Percentiles rank a stretch among this genome's conserved stretches.
phyloP scores from a whole-genome alignment of 1,284 basidiomycete genomes.

The Leccinum pallidistipes region DNA sequence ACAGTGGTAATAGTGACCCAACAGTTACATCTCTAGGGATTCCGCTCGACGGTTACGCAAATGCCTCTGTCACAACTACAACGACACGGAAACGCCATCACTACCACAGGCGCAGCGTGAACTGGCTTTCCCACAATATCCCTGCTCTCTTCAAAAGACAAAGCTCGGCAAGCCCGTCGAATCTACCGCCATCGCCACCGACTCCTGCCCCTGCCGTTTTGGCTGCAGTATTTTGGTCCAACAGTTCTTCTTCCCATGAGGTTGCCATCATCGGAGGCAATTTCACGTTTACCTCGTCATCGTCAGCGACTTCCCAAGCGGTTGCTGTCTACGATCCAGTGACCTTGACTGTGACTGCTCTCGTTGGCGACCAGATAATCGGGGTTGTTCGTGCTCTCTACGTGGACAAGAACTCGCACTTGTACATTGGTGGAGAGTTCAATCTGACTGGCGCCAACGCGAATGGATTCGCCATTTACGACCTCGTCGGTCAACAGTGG shows the following conservation, averaged over 20 bases:
- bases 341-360: constrained; percentile 50
- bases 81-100: constrained; percentile 22
- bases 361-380: constrained; percentile 59
- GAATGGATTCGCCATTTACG: constrained; percentile 75
- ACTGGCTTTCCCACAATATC: constrained; percentile 54
- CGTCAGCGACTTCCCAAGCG: constrained; percentile 49
- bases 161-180: constrained; percentile 39
- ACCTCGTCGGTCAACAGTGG: constrained; percentile 66
- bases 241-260: constrained; percentile 63
- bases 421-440: constrained; percentile 85
- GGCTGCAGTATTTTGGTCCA: constrained; percentile 89
- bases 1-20: constrained; percentile 52
- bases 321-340: constrained; percentile 76
- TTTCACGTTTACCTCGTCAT: constrained; percentile 65
- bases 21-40: constrained; percentile 51
- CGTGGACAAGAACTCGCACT: constrained; percentile 57
- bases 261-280: constrained; percentile 88
- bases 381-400: constrained; percentile 76
- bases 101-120: constrained; percentile 36
- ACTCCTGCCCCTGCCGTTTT: constrained; percentile 79
- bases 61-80: constrained; percentile 30
- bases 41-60: constrained; percentile 43
- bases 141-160: constrained; percentile 56
- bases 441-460: constrained; percentile 53
- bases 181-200: constrained; percentile 56